phyloP scores from a whole-genome alignment of 2,329 filamentous ascomycete genomes.

The Penicillium sp. region DNA sequence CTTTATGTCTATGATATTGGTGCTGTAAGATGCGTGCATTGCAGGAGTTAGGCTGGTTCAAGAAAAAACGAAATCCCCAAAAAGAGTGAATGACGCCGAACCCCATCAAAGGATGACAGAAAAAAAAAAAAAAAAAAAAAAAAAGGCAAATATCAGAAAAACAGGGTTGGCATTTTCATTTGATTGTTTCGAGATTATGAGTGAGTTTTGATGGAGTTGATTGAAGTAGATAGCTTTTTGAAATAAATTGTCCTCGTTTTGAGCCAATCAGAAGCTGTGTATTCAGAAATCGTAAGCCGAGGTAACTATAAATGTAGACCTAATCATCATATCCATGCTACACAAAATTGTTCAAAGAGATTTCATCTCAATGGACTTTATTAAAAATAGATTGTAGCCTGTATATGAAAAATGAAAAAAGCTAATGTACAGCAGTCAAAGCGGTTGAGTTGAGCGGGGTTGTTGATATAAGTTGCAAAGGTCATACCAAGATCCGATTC shows the following conservation, averaged over 20 bases:
- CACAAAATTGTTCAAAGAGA: too few relatives aligned
- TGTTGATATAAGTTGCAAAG: neutral
- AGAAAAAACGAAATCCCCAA: neutral
- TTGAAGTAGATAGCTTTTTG: neutral
- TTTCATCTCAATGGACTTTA: neutral
- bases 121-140: neutral
- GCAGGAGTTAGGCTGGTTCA: neutral
- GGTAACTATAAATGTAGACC: neutral
- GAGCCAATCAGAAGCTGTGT: neutral
- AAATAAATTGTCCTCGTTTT: neutral
- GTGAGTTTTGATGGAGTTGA: neutral
- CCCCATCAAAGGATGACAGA: neutral
- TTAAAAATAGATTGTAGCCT: neutral
- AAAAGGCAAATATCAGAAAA: neutral
- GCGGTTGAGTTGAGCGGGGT: neutral
- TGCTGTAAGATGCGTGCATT: neutral
- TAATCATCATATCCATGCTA: neutral
- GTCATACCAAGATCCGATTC: neutral
- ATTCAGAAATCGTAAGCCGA: neutral
- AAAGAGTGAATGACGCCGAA: too few relatives aligned
- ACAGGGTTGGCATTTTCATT: neutral
- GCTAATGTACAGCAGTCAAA: neutral
- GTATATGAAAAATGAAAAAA: neutral
- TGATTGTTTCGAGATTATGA: neutral
- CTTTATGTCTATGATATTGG: neutral